phyloP scores from a whole-genome alignment of 371 early-diverging fungal species.

The Circinella umbellata region DNA sequence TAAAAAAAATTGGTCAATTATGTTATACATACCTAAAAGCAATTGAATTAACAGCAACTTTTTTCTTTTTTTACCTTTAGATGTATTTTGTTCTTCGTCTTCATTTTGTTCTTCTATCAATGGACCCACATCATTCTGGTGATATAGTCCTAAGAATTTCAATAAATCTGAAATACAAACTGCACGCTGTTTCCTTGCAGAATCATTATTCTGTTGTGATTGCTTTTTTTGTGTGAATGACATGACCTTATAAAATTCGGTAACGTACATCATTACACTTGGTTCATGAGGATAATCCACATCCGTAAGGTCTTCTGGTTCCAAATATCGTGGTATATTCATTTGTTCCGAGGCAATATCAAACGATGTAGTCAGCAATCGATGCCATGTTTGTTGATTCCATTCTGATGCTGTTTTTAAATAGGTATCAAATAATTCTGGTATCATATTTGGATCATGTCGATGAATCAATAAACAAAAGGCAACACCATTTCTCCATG shows the following conservation, averaged over 20 bases:
- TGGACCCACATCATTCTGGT: not conserved
- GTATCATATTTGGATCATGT: slow-evolving; percentile 65
- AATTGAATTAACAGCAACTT: too few species aligned
- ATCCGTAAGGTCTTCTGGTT: slow-evolving; percentile 41
- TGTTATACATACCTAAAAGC: too few species aligned
- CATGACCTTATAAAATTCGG: slow-evolving; percentile 47
- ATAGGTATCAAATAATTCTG: slow-evolving; percentile 52
- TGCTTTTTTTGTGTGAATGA: slow-evolving; percentile 24
- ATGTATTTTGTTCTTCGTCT: not conserved
- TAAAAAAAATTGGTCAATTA: too few species aligned
- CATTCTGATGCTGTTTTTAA: slow-evolving; percentile 20
- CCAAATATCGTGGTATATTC: slow-evolving; percentile 42
- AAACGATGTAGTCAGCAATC: slow-evolving; percentile 34
- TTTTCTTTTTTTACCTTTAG: too few species aligned
- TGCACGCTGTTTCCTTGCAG: not conserved
- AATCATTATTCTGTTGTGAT: slow-evolving; percentile 14
- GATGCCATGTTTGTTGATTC: slow-evolving; percentile 36
- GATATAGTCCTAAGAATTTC: not conserved
- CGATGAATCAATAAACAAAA: slow-evolving; percentile 75
- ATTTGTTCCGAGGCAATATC: slow-evolving; percentile 39
- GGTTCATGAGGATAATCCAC: slow-evolving; percentile 55
- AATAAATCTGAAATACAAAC: slow-evolving; percentile 1
- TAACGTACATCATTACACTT: slow-evolving; percentile 54
- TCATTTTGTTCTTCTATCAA: slow-evolving; percentile 4
- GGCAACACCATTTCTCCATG: slow-evolving; percentile 75